Evolutionary conservation across 208 protist species (phyloP).

Genomic region (Leishmania amazonensis): DNA sequence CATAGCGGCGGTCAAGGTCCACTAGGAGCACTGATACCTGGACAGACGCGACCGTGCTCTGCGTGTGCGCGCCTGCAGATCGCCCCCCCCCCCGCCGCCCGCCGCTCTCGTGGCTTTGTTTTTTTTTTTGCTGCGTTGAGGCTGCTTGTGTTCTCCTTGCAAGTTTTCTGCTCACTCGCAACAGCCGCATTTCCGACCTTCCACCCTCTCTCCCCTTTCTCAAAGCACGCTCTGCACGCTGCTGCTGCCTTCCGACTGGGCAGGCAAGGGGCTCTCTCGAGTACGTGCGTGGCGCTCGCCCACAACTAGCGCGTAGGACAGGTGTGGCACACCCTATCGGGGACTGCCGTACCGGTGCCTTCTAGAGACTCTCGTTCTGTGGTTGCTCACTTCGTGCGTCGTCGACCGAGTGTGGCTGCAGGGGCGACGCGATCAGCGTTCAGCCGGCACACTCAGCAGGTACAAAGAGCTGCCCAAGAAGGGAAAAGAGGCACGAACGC

Average conservation of each 20-base stretch:
- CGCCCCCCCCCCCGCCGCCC: too few species aligned
- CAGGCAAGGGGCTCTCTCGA: not conserved
- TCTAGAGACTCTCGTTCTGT: not conserved
- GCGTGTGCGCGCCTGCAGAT: not conserved
- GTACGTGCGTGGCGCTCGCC: not conserved
- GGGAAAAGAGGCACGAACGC: not conserved
- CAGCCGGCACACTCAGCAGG: not conserved
- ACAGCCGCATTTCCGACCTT: not conserved
- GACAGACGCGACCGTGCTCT: not conserved
- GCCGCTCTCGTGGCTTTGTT: not conserved
- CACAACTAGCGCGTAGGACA: not conserved
- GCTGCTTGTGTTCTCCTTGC: not conserved
- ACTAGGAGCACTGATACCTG: not conserved
- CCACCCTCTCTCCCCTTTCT: not conserved
- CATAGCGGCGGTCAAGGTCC: not conserved
- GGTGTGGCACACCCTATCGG: not conserved
- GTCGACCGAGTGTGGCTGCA: not conserved
- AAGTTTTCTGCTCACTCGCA: not conserved
- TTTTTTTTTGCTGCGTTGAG: not conserved
- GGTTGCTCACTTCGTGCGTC: not conserved
- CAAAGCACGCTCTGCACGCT: not conserved
- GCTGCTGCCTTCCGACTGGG: not conserved
- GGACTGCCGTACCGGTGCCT: not conserved
- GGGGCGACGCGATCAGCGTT: not conserved
- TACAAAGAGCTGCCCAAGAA: not conserved